Base-by-base conservation (phyloP, 1,284 basidiomycete species). In the Microbotryum lychnidis-dioicae region DNA sequence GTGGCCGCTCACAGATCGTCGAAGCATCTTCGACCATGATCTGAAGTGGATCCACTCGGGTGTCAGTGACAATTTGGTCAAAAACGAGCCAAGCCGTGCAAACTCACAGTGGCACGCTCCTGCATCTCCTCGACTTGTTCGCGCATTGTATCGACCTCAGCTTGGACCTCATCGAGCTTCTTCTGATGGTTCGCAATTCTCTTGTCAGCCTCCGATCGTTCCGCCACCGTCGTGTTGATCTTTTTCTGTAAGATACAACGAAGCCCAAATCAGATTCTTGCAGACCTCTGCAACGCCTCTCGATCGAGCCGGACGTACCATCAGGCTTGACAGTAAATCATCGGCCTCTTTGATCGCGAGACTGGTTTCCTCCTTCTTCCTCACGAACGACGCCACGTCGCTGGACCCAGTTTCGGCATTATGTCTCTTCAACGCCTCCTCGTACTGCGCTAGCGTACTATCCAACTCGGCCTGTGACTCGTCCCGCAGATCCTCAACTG, bases 11-110 rank as follows among this genome's bases (percentile, higher is more conserved):
- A 69, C 83, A 89, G 71, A 82, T 85, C 69, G 83, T 74, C 47
- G 79, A 73, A 6, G 89, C 90, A 51, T 81, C 80, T 6, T 72
- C 76, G 2, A 81, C 83, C 85, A 87, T 89, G 44, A 77, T 77
- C 82, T 88, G 69, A 20, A 50, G 6, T 31, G 54, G 47, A 1
- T 45, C 44, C 21, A 10, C 61, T 66, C 46, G 27, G 8, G 48
- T 12, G 48, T 50, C 48, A 37, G 37, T 37, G 37, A 12, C 14
- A 12, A 45, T 6, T 18, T 9, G 25, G 21, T 6, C 3, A 21
- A 54, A 58, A 51, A 14, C 56, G 49, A 27, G 63, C 64, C 48
- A 31, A 49, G 23, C 52, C 45, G 44, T 8, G 25, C 2, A 4
- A 29, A 37, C 37, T 37, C 37, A 42, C 37, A 42, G 37, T 42